Evolutionary conservation across 257 asterid genomes (phyloP).

Genomic region (Salvia rosmarinus): DNA sequence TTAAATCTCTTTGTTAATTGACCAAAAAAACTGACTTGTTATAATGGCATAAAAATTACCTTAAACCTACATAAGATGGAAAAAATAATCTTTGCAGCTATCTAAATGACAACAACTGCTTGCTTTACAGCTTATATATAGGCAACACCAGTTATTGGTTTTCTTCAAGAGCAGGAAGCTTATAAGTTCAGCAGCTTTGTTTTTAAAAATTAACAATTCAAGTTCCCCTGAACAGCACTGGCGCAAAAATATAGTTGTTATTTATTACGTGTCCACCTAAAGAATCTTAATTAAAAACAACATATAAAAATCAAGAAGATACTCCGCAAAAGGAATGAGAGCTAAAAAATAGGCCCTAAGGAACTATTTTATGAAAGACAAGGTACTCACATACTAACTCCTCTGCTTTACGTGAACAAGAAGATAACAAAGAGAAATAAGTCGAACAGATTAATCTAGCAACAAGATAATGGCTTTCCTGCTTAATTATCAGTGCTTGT

Average conservation of each 20-base stretch:
- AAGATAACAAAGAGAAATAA: slow-evolving; percentile 22
- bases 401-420: slow-evolving; percentile 14
- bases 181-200: too few relatives aligned
- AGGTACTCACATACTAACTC: neutral
- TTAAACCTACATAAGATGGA: neutral
- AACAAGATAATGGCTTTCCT: slow-evolving; percentile 13
- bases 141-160: too few relatives aligned
- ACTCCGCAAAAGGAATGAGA: neutral
- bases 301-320: slow-evolving; percentile 2
- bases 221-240: neutral
- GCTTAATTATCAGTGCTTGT: neutral
- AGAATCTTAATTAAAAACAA: neutral
- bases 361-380: neutral
- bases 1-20: too few relatives aligned
- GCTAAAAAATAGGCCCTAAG: neutral
- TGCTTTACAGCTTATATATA: neutral
- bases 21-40: slow-evolving; percentile 17
- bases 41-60: slow-evolving; percentile 25
- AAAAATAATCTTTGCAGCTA: neutral
- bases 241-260: neutral
- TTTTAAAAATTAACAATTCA: neutral
- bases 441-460: slow-evolving; percentile 25
- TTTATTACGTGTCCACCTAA: neutral
- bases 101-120: neutral
- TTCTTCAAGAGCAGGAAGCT: too few relatives aligned